Evolutionary conservation across 345 rosid genomes (phyloP).

Genomic region (Isatis tinctoria): DNA sequence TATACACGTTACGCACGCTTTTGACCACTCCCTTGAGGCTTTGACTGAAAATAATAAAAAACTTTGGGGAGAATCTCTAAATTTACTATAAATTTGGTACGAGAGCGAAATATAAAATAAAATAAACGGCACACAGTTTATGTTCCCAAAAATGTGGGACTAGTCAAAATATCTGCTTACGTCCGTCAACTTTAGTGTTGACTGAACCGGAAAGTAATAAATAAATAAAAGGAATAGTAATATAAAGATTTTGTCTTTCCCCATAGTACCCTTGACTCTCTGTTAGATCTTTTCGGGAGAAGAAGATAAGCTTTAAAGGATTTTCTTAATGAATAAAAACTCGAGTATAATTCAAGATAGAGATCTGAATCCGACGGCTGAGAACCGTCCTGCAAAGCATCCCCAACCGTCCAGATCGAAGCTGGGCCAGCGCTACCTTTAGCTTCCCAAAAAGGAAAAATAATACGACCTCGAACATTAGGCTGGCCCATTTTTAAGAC

Average conservation of each 20-base stretch:
- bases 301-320: constrained; percentile 15
- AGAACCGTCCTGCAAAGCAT: neutral
- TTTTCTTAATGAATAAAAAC: neutral
- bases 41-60: neutral
- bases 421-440: constrained; percentile 21
- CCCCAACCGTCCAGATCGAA: constrained; percentile 37
- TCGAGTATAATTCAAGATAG: neutral
- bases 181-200: constrained; percentile 31
- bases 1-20: neutral
- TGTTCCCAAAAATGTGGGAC: constrained; percentile 23
- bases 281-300: constrained; percentile 28
- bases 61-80: neutral
- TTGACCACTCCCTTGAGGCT: constrained; percentile 10
- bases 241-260: neutral
- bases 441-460: constrained; percentile 20
- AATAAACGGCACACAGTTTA: constrained; percentile 28
- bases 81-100: neutral
- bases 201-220: constrained; percentile 3
- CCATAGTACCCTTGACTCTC: constrained; percentile 17
- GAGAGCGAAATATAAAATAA: neutral
- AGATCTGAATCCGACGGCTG: constrained; percentile 34
- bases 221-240: neutral
- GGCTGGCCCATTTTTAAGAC: constrained; percentile 16
- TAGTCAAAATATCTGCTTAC: constrained; percentile 17
- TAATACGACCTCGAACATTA: constrained; percentile 13